Evolutionary conservation across 1,139 yeast genomes (phyloP), one percentile per base, ranked within the genome.

Genomic region (Zygoascus hellenicus): DNA sequence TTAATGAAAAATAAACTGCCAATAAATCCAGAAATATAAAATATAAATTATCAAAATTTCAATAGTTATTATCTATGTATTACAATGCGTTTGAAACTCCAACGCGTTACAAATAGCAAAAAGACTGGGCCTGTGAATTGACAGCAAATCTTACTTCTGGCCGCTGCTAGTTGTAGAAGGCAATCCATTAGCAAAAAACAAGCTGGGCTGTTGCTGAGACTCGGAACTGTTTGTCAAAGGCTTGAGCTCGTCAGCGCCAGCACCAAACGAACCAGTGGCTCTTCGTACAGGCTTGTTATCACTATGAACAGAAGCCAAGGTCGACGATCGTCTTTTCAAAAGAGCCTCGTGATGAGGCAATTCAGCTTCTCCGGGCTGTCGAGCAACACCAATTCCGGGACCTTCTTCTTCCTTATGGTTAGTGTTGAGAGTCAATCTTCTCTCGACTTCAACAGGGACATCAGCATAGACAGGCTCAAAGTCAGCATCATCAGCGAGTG

Each of bases 251-350:
- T 53, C 56, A 13, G 54, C 59, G 5, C 46, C 43, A 31, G 59
- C 55, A n/a, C 68, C 68, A 51, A 53, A 65, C 9, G 64, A 58
- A n/a, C 64, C 69, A 9, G 67, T 63, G 28, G 67, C 60, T 32
- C 55, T 52, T 42, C 67, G 54, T 1, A 60, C 55, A 14, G 54
- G 52, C 13, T 52, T 46, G 1, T 50, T 44, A 3, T 46, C 36
- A 14, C 46, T 43, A 28, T 43, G 42, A 22, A 22, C 26, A 9
- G 45, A 33, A 1, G 62, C 53, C 2, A 53, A 55, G 28, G 56
- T 63, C 9, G 68, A 61, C 26, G 63, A 56, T 31, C 66, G 56
- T 32, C 69, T 57, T 28, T 66, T 59, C 30, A 41, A 32, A 14
- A 49, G 32, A n/a, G 51, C 51, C 14, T 54, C 55, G 22, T 61